Evolutionary conservation across 1,139 yeast genomes (phyloP), one percentile per base, ranked within the genome.

Genomic region (Geotrichum histeridarum): DNA sequence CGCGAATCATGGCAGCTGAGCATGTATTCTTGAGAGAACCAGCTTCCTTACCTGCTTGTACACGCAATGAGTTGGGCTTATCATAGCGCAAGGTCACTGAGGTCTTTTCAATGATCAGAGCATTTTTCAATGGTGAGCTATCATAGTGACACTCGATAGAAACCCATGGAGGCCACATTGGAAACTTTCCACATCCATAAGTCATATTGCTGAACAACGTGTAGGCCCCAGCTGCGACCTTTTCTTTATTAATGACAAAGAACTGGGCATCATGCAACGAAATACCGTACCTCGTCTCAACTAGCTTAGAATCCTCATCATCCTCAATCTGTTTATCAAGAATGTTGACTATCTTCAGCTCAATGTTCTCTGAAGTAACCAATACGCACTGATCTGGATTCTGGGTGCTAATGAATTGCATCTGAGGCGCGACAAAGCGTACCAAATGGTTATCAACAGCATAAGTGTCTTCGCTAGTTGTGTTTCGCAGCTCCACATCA

Each of bases 101-200:
- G 1, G 86, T 78, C 54, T 80, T 78, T 54, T 84, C 83, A 42
- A 85, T 77, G 31, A 90, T 78, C 57, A 84, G 75, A 54, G 83
- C 79, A 35, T 77, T 72, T 38, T 74, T 70, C 48, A 84, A 70
- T 63, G 84, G 75, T 0, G 77, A 67, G n/a, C 82, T 78, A 54
- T 86, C 86, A 64, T 86, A 86, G 60, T 89, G 83, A 57, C 85
- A 77, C 66, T 91, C 98, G 51, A 81, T 62, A 1, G 76, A 67
- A 37, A 89, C 69, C 89, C 93, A 85, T 1, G 96, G 95, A 0
- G 95, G 93, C 96, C 96, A 88, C 15, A 68, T 64, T 14, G 60
- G 53, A 9, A 68, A 61, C n/a, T 65, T 69, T 32, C 70, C 69
- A 50, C 75, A 64, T 4, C 77, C 77, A 58, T 73, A 75, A 14